Base-by-base conservation (phyloP, 441 rosid species). In the Corymbia calophylla region DNA sequence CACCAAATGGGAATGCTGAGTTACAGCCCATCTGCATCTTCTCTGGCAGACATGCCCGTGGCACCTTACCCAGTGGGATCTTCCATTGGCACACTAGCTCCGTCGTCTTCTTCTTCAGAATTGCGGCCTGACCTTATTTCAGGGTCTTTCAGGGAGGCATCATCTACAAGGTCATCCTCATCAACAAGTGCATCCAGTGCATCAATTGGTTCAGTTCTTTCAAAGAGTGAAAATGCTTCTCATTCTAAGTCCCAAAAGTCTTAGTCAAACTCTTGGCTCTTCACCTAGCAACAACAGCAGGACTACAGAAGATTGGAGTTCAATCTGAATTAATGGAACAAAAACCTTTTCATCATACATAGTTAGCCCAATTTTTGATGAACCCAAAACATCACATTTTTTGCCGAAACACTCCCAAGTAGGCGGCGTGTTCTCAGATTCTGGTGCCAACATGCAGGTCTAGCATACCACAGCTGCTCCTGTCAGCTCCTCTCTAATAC, bases 1-100 rank as follows among this genome's bases (percentile, higher is more conserved):
- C 99, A 98, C 93, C 95, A 97, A 31, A 93, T 94, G 94, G 93
- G 94, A 91, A 87, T 92, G 14, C 92, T 96, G 87, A 95, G 97
- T 92, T 96, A 97, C 96, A 97, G 99, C 90, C 98, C 98, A n/a
- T 97, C 99, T 35, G 98, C 98, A 27, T 97, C 98, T 88, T 97
- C 99, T 88, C 93, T 97, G n/a, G 93, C 95, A 17, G 99, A 98
- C 90, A 97, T 98, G 97, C 99, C 99, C 0, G 98, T 96, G 68
- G 97, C 97, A 51, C 98, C 98, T 47, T 97, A 94, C 89, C 95
- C 98, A 47, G 95, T 96, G 88, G 97, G 98, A 87, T 94, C 98
- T 48, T 94, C 97, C 39, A 90, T 93, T 62, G 99, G 96, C 60
- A 94, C 97, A 86, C 94, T 94, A 35, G 98, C 99, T 89, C 98